These are phyloP conservation scores for Lentinula detonsa DNA, from an alignment of 768 basidiomycete species.

Conservation along the genomic window DNA sequence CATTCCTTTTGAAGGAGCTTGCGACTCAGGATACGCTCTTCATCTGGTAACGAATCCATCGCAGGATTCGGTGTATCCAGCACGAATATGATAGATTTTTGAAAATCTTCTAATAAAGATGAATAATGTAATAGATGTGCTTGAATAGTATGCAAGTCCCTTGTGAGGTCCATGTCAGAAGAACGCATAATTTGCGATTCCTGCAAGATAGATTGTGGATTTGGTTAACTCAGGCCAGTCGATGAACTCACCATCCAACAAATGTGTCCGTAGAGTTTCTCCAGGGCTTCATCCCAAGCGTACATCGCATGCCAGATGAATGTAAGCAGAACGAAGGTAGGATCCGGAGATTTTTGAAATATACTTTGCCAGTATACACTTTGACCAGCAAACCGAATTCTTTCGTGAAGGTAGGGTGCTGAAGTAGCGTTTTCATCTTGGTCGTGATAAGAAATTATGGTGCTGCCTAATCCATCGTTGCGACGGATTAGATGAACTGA, in stretches of 20 bases:
- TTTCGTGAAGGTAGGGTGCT: constrained; percentile 36
- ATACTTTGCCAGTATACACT: constrained; percentile 44
- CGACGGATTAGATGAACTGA: constrained; percentile 44
- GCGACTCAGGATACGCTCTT: constrained; percentile 21
- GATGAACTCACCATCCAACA: constrained; percentile 33
- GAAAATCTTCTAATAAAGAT: constrained; percentile 49
- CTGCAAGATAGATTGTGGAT: constrained; percentile 19
- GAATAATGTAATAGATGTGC: constrained; percentile 56
- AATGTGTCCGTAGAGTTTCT: constrained; percentile 45
- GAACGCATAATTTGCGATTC: constrained; percentile 42
- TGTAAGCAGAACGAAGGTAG: constrained; percentile 49
- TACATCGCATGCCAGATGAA: constrained; percentile 58
- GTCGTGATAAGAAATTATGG: constrained; percentile 46
- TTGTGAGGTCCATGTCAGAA: constrained; percentile 39
- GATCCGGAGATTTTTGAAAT: constrained; percentile 37
- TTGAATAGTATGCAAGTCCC: constrained; percentile 50
- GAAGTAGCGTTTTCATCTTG: constrained; percentile 20
- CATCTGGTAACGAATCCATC: constrained; percentile 29
- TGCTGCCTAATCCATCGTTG: constrained; percentile 28
- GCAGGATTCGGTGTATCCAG: constrained; percentile 45
- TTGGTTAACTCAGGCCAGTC: background rate
- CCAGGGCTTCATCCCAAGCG: constrained; percentile 56
- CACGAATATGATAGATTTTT: constrained; percentile 46
- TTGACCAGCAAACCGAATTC: constrained; percentile 43
- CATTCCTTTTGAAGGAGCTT: constrained; percentile 40